These are phyloP conservation scores for Lactarius akahatsu DNA, from an alignment of 768 basidiomycete genomes.

Conservation along the genomic window DNA sequence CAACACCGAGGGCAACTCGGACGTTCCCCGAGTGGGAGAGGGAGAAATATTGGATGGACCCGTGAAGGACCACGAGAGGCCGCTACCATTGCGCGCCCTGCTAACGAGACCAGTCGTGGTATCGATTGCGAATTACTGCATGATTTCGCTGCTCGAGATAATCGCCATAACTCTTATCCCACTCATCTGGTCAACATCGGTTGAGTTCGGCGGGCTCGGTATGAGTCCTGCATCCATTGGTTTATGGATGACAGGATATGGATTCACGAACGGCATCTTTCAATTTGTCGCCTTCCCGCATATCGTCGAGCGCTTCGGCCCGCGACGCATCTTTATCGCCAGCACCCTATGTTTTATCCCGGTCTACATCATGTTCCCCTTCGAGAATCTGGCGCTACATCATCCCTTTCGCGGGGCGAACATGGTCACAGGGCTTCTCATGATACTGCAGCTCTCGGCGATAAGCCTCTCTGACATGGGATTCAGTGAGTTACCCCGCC, in stretches of 20 bases:
- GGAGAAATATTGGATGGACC: too few species aligned
- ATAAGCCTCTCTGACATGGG: slow-evolving; percentile 17
- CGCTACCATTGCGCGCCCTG: slow-evolving; percentile 37
- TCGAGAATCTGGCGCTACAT: slow-evolving; percentile 19
- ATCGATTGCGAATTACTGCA: slow-evolving; percentile 44
- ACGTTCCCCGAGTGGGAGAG: too few species aligned
- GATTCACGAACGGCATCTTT: slow-evolving; percentile 40
- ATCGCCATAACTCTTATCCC: slow-evolving; percentile 43
- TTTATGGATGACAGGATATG: slow-evolving; percentile 38
- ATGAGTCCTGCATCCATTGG: slow-evolving; percentile 42
- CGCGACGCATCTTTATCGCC: slow-evolving; percentile 36
- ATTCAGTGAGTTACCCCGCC: slow-evolving; percentile 10
- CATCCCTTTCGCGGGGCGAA: neutral
- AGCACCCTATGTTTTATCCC: slow-evolving; percentile 32
- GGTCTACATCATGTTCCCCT: slow-evolving; percentile 35
- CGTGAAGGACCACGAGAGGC: too few species aligned
- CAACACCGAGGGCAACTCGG: too few species aligned
- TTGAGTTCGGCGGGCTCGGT: slow-evolving; percentile 42
- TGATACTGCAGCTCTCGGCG: slow-evolving; percentile 14
- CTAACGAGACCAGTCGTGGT: slow-evolving; percentile 40
- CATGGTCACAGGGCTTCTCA: neutral
- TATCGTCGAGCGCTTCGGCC: slow-evolving; percentile 39
- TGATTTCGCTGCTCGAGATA: slow-evolving; percentile 46
- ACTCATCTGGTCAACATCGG: slow-evolving; percentile 46
- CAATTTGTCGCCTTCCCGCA: slow-evolving; percentile 43